Evolutionary conservation across 1,284 basidiomycete genomes (phyloP), one percentile per base, ranked within the genome.

Genomic region (Cryptococcus jaspeensis): DNA sequence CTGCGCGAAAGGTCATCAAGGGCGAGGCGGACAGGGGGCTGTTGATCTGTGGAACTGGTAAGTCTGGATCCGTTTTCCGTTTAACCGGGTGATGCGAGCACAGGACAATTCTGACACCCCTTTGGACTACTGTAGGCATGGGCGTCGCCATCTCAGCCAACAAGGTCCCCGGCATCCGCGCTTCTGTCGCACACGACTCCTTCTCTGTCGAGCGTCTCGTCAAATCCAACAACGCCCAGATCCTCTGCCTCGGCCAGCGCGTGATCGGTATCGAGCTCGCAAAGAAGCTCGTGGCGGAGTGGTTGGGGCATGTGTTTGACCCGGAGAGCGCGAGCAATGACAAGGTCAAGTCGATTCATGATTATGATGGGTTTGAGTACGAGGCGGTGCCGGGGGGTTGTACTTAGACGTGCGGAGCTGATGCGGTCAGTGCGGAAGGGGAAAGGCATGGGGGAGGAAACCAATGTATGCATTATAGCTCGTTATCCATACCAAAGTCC

Each of bases 221-320:
- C 50, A 73, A 80, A 43, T 75, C 72, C 46, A 80, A 80, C 62
- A 72, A 80, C 60, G 77, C 75, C 23, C 79, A 80, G 64, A 73
- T 80, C 22, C 69, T 80, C 7, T 79, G 77, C 68, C 71, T 80
- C 55, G 79, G 79, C 35, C 78, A 80, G 62, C 62, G 79, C 16
- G 79, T 80, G 20, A 71, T 80, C 32, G 79, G 79, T 12, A 63
- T 78, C 37, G 78, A 80, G 60, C 66, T 80, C 16, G 74, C 76
- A 7, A 65, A 76, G 49, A 72, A 75, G 52, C 64, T 80, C 18
- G 75, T 75, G 3, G 67, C 69, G 57, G 78, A 80, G 54, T 80
- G 78, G 78, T 65, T 80, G 28, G 74, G 76, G 11, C 77, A 80
- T 65, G 69, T 65, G 36, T 80, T 80, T 45, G 79, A 80, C 68